Evolutionary conservation across 2,329 filamentous ascomycete genomes (phyloP).

Genomic region (Alternaria atra): DNA sequence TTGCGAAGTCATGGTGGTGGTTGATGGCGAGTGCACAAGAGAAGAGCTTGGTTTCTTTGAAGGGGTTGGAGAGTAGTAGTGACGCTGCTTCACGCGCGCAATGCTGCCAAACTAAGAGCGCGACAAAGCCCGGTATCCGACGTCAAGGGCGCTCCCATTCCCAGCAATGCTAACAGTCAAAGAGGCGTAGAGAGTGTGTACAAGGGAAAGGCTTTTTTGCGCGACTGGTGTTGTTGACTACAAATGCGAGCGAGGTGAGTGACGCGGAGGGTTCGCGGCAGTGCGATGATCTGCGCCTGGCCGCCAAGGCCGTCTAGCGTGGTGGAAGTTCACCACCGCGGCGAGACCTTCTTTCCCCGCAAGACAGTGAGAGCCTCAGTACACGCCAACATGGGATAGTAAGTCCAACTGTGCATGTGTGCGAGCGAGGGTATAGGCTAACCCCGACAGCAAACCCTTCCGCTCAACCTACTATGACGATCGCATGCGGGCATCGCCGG

Average conservation of each 20-base stretch:
- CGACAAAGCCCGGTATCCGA: slow-evolving; percentile 41
- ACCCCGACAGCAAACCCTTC: slow-evolving; percentile 54
- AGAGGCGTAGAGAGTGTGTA: slow-evolving; percentile 34
- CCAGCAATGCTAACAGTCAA: slow-evolving; percentile 33
- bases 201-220: slow-evolving; percentile 28
- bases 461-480: slow-evolving; percentile 90
- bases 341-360: slow-evolving; percentile 30
- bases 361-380: slow-evolving; percentile 24
- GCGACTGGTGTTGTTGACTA: slow-evolving; percentile 32
- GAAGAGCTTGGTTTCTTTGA: slow-evolving; percentile 36
- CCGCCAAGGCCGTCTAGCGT: slow-evolving; percentile 25
- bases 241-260: slow-evolving; percentile 21
- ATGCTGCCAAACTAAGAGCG: slow-evolving; percentile 39
- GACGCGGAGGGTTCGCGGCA: slow-evolving; percentile 15
- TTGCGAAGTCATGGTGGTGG: slow-evolving; percentile 41
- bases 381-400: slow-evolving; percentile 49
- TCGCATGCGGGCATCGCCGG: slow-evolving; percentile 82
- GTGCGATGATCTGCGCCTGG: slow-evolving; percentile 19
- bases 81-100: slow-evolving; percentile 44
- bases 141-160: slow-evolving; percentile 38
- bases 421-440: slow-evolving; percentile 9
- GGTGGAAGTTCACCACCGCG: slow-evolving; percentile 32
- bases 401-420: slow-evolving; percentile 19
- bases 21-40: slow-evolving; percentile 24
- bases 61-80: slow-evolving; percentile 22